Base-by-base conservation (phyloP, 805 yeast genomes). In the Metschnikowia continentalis region DNA sequence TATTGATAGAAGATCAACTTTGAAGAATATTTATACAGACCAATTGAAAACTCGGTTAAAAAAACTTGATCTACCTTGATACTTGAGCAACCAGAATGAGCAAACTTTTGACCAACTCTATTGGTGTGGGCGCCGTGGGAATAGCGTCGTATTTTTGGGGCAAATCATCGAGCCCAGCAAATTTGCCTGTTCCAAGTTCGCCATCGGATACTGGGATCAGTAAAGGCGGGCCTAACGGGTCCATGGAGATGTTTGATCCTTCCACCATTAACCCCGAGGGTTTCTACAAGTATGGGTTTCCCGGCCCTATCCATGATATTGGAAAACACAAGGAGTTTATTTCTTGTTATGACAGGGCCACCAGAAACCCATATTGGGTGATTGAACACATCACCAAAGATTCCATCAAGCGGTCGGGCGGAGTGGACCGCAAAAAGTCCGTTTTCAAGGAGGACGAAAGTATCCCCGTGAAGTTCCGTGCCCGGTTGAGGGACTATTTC, bases 281-380 rank as follows among this genome's bases (percentile, higher is more conserved):
- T 6, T 90, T 87, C 70, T 91, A 90, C 74, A 83, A 84, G 60
- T 91, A 88, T 64, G 99, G 99, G 3, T 90, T 88, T 62, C 99
- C 98, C 0, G 96, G 97, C 1, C 98, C 98, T 0, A 78, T 88
- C 32, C 95, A 90, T 66, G 99, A 94, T 64, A 68, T 92, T 52
- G 81, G 82, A 50, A 80, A 74, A 10, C 77, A 89, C 54, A 74
- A 77, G 50, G 97, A 90, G 69, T 94, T 86, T 66, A 80, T 92
- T 17, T 82, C 94, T 49, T 88, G 94, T 59, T 94, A 83, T 67
- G 92, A 94, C 64, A 79, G 99, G 57, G 79, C 84, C 54, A 86
- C 83, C 33, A 78, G 91, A 53, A 90, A 89, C 62, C 99, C 99
- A 23, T 82, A 83, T 66, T 90, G 88, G 84, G 86, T 78, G 83